Base-by-base conservation (phyloP, 257 asterid genomes). In the Galeopsis tetrahit region DNA sequence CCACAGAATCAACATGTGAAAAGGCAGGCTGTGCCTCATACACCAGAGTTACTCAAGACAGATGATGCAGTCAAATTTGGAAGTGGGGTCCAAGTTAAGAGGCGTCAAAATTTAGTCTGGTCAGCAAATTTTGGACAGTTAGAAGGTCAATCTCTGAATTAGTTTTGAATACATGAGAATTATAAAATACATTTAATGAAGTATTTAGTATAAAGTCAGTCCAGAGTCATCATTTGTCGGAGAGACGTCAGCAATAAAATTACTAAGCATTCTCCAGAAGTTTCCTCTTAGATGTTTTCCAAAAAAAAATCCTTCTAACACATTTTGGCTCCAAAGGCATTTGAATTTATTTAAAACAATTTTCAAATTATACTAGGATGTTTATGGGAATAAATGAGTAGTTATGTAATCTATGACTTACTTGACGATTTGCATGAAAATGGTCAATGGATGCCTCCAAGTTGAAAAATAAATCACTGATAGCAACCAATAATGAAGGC, bases 391-490 rank as follows among this genome's bases (percentile, higher is more conserved):
- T 39, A 65, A 53, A 52, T 74, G 52, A 34, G 60, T 46, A 39
- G 67, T 46, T 35, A 70, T 38, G 43, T 55, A 76, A 74, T 35
- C 44, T 15, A 40, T 44, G n/a, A 61, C 43, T 73, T 77, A 95
- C 99, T 90, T 80, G 97, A 57, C 89, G 88, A 75, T 76, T 80
- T 71, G 96, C 93, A 81, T 95, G 98, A 57, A 95, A 82, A 82
- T 92, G 90, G 40, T 96, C 92, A 60, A 92, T 95, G 64, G 99
- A 92, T 49, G 94, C 90, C 86, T 95, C 98, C 91, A 95, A 75
- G 71, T 87, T 82, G 71, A 85, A 59, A 80, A 95, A 95, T 63
- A 88, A 51, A 64, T 85, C 97, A 83, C 80, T 88, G 75, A 90
- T 82, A 73, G 87, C 80, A 65, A 86, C 85, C 85, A 95, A 85